Evolutionary conservation across 2,329 filamentous ascomycete species (phyloP), one percentile per base, ranked within the genome.

Genomic region (Calonectria pseudoreteaudii): DNA sequence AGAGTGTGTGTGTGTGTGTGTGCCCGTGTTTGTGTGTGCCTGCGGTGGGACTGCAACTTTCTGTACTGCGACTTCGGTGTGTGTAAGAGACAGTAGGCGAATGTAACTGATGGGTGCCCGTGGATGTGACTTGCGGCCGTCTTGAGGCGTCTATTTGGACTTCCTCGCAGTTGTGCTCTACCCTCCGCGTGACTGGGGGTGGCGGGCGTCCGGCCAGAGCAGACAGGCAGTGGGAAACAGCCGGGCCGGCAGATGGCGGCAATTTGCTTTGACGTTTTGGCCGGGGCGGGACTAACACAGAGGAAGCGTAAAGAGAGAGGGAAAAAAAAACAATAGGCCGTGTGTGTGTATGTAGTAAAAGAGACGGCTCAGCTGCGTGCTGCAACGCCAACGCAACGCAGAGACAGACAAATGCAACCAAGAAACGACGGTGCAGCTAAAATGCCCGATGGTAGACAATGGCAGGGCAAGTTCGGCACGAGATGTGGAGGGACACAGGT

Each of bases 351-450:
- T 49, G 64, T 50, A 52, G 64, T 14, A 18, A 28, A 47, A 34
- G 67, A 50, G 52, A 47, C 52, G 31, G 53, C 58, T 64, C 23
- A 65, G 66, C 66, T 72, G 71, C 71, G 58, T 44, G 50, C 49
- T 69, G 66, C 70, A 69, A 72, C 66, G 70, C 70, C 66, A 72
- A 69, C 56, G 47, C 70, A 68, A 72, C 56, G 70, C 58, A 64
- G 36, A 47, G 11, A n/a, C 36, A 64, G 41, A n/a, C 34, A 36
- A 64, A 64, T 64, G 38, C 36, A 44, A 64, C 36, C 38, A 64
- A 53, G 36, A 28, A 68, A 56, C 34, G 23, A 36, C 49, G 34
- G 49, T 30, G 49, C 56, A 65, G 36, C 23, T 53, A 28, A 52
- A 56, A 50, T 36, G 52, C 26, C 30, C 30, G 38, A 50, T 49